These are phyloP conservation scores for Cordyceps tenuipes DNA, from an alignment of 2,329 filamentous ascomycete species.

Conservation along the genomic window DNA sequence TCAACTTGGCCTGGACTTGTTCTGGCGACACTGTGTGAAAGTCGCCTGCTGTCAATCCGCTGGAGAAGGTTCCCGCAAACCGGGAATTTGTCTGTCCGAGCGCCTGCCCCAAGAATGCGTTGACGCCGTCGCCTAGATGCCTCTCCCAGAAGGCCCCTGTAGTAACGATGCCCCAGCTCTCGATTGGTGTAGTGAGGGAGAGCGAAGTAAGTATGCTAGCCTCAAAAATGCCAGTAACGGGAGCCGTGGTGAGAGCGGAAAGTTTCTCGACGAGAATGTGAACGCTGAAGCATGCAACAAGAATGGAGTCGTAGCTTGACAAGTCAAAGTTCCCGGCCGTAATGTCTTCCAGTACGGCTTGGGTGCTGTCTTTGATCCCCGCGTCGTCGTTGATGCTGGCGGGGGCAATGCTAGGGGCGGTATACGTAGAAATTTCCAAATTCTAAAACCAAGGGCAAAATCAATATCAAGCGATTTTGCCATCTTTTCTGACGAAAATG, in stretches of 20 bases:
- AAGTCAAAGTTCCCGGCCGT: conserved; percentile 28
- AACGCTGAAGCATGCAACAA: conserved; percentile 82
- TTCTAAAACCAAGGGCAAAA: conserved; percentile 24
- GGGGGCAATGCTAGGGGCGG: conserved; percentile 53
- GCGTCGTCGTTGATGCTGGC: conserved; percentile 69
- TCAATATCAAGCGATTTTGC: conserved; percentile 2
- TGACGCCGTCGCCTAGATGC: conserved; percentile 59
- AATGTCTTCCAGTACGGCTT: conserved; percentile 52
- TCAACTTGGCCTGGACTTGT: conserved; percentile 58
- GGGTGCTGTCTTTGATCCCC: conserved; percentile 57
- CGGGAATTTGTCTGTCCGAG: conserved; percentile 28
- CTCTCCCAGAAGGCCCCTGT: conserved; percentile 79
- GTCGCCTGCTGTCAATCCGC: conserved; percentile 70
- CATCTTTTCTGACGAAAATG: background rate
- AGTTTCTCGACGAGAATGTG: conserved; percentile 66
- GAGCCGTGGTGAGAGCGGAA: conserved; percentile 23
- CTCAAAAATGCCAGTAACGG: conserved; percentile 69
- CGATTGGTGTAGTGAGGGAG: conserved; percentile 31
- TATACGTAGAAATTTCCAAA: conserved; percentile 53
- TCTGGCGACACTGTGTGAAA: conserved; percentile 62
- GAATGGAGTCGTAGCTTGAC: conserved; percentile 58
- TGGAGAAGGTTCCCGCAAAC: conserved; percentile 77
- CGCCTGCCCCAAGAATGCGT: conserved; percentile 49
- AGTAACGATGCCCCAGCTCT: conserved; percentile 77
- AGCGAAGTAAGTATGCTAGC: conserved; percentile 62